Conservation (phyloP, 1,284 basidiomycete species). For the Sporisorium graminicola region DNA sequence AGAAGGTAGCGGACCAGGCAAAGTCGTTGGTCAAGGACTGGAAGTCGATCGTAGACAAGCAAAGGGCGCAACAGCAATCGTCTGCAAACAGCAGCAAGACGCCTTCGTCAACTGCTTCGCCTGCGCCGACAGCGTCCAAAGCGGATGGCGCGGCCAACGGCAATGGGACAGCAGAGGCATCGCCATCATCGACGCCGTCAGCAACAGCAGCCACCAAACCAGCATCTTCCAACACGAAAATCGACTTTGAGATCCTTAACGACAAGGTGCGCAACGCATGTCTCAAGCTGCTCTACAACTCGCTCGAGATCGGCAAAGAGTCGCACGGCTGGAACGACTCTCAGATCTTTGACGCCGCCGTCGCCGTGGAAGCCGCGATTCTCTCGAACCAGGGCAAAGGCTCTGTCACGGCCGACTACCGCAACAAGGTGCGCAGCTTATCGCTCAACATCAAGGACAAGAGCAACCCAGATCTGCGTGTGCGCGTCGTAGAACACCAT, state of each 20-base stretch:
- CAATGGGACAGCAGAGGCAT: slow-evolving; percentile 20
- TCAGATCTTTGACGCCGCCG: slow-evolving; percentile 71
- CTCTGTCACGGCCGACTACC: slow-evolving; percentile 73
- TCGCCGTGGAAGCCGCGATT: slow-evolving; percentile 71
- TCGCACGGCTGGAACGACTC: slow-evolving; percentile 42
- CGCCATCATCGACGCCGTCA: slow-evolving; percentile 35
- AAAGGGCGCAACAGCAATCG: slow-evolving; percentile 71
- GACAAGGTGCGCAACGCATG: slow-evolving; percentile 85
- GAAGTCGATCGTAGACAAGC: slow-evolving; percentile 66
- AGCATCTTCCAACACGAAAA: slow-evolving; percentile 38
- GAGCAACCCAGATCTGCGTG: slow-evolving; percentile 87
- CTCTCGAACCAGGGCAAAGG: slow-evolving; percentile 58
- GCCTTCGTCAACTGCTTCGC: slow-evolving; percentile 37
- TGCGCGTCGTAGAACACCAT: slow-evolving; percentile 85
- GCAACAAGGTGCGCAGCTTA: slow-evolving; percentile 86
- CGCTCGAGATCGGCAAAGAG: slow-evolving; percentile 74
- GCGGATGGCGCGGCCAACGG: slow-evolving; percentile 15
- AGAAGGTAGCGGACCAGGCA: slow-evolving; percentile 83
- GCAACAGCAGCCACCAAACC: slow-evolving; percentile 23
- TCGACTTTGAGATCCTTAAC: slow-evolving; percentile 70
- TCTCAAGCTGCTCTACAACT: slow-evolving; percentile 89
- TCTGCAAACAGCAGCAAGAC: slow-evolving; percentile 35
- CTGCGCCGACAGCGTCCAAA: slow-evolving; percentile 37
- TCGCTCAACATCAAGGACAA: slow-evolving; percentile 95
- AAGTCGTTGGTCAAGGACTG: slow-evolving; percentile 84